These are phyloP conservation scores for Linanthus parryae DNA, from an alignment of 148 eudicot species.

Conservation along the genomic window DNA sequence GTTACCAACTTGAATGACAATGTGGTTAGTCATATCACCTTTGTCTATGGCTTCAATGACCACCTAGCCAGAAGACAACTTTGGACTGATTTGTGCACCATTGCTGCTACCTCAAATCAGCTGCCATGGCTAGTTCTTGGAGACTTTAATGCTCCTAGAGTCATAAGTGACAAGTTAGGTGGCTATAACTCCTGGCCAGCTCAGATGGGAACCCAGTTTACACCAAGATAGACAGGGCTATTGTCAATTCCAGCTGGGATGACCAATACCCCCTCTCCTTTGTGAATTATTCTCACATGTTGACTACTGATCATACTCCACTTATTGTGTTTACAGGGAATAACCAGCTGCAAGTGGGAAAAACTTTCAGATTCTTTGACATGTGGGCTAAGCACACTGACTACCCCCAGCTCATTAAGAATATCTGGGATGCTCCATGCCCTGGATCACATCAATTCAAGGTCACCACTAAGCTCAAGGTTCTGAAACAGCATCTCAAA, in stretches of 20 bases:
- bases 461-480: neutral
- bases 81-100: neutral
- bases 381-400: neutral
- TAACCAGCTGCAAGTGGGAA: neutral
- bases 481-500: too few relatives aligned
- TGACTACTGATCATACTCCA: neutral
- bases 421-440: neutral
- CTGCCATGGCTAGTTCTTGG: too few relatives aligned
- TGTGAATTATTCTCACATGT: neutral
- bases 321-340: neutral
- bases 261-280: neutral
- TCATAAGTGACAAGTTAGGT: neutral
- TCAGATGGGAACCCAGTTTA: neutral
- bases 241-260: neutral
- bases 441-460: neutral
- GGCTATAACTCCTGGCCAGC: neutral
- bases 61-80: neutral
- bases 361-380: neutral
- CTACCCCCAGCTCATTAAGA: neutral
- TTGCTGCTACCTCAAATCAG: neutral
- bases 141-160: neutral
- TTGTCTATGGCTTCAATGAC: neutral
- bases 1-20: too few relatives aligned
- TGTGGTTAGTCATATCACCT: neutral
- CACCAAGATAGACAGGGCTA: neutral